These are phyloP conservation scores for Nelumbo lutea DNA, from an alignment of 164 flowering plant genomes.

Conservation along the genomic window DNA sequence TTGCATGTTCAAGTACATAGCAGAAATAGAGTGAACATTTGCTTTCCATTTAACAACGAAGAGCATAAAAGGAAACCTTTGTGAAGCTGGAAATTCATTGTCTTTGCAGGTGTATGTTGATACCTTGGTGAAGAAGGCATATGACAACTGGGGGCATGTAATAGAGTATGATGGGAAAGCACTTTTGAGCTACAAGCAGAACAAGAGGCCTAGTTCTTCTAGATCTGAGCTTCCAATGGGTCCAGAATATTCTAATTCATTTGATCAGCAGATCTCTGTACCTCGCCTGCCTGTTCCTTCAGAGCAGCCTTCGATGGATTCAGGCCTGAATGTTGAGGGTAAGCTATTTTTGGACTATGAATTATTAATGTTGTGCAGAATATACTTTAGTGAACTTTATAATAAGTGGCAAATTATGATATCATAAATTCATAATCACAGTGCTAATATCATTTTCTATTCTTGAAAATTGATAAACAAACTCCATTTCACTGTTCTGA, in stretches of 20 bases:
- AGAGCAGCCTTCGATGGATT: conserved; percentile 43
- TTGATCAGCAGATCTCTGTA: conserved; percentile 43
- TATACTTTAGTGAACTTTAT: neutral
- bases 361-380: neutral
- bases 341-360: conserved; percentile 8
- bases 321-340: conserved; percentile 53
- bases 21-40: neutral
- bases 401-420: neutral
- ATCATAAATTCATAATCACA: neutral
- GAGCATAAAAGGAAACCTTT: neutral
- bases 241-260: conserved; percentile 36
- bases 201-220: conserved; percentile 25
- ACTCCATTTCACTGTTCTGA: neutral
- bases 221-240: conserved; percentile 28
- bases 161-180: conserved; percentile 89
- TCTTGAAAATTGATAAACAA: neutral
- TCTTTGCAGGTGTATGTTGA: conserved; percentile 74
- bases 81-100: neutral
- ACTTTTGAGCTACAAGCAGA: conserved; percentile 47
- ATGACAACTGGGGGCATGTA: conserved; percentile 93
- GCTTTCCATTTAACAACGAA: neutral
- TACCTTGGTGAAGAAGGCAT: conserved; percentile 83
- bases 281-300: conserved; percentile 47
- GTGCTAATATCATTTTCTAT: neutral
- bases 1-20: too few relatives aligned